Conservation (phyloP, 1,284 basidiomycete genomes). For the Schizophyllum amplum region DNA sequence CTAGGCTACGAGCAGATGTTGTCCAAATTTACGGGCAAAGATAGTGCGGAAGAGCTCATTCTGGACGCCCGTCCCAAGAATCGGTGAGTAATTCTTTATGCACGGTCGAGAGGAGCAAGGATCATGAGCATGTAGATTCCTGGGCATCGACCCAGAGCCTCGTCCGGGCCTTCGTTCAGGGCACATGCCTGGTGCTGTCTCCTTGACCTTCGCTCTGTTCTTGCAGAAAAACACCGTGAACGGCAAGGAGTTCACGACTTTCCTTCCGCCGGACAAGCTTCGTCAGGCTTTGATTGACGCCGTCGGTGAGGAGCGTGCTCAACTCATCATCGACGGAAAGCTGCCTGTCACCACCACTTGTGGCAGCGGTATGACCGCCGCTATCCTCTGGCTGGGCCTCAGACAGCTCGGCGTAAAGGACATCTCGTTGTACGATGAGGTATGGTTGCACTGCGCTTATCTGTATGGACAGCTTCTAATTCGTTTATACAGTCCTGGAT, state of each 20-base stretch:
- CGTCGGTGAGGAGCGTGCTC: constrained; percentile 49
- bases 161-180: constrained; percentile 83
- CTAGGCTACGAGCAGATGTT: constrained; percentile 82
- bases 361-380: constrained; percentile 97
- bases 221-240: constrained; percentile 44
- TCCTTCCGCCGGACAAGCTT: constrained; percentile 51
- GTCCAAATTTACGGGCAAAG: constrained; percentile 40
- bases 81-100: constrained; percentile 37
- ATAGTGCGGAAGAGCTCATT: constrained; percentile 52
- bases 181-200: constrained; percentile 85
- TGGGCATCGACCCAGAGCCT: constrained; percentile 84
- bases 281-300: constrained; percentile 49
- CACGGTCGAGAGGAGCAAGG: background rate
- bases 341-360: constrained; percentile 65
- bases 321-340: constrained; percentile 50
- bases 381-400: constrained; percentile 84
- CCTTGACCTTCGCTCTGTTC: constrained; percentile 80
- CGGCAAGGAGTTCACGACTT: constrained; percentile 52
- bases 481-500: constrained; percentile 62
- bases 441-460: constrained; percentile 26
- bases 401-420: constrained; percentile 54
- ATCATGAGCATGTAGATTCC: constrained; percentile 43
- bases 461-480: constrained; percentile 3
- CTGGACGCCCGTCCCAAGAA: constrained; percentile 82
- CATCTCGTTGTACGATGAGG: constrained; percentile 80